phyloP scores from a whole-genome alignment of 2,329 filamentous ascomycete species.

The Blastomyces emzantsi region DNA sequence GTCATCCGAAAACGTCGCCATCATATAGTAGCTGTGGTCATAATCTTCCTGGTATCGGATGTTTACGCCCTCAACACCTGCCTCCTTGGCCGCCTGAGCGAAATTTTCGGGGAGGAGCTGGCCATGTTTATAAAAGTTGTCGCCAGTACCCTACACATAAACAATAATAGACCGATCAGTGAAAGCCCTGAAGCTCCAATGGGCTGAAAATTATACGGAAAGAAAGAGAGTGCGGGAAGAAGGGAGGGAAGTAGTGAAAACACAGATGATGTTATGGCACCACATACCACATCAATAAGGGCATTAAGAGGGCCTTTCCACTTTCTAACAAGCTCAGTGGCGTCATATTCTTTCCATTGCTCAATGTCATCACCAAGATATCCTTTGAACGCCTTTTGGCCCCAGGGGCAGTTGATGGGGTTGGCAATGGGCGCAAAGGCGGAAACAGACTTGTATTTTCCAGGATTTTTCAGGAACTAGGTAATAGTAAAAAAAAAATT shows the following conservation, averaged over 20 bases:
- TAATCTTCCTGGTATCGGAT: slow-evolving; percentile 84
- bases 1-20: slow-evolving; percentile 80
- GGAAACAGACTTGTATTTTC: slow-evolving; percentile 77
- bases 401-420: slow-evolving; percentile 80
- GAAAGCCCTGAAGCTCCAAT: background rate
- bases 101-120: slow-evolving; percentile 95
- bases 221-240: background rate
- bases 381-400: slow-evolving; percentile 85
- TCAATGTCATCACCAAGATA: slow-evolving; percentile 68
- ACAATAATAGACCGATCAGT: background rate
- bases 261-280: too few species aligned
- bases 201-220: background rate
- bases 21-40: slow-evolving; percentile 97
- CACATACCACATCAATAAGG: slow-evolving; percentile 74
- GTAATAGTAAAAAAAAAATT: background rate
- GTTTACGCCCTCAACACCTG: slow-evolving; percentile 61
- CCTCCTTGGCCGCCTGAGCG: slow-evolving; percentile 64
- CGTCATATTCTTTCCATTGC: slow-evolving; percentile 83
- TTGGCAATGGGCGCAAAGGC: slow-evolving; percentile 89
- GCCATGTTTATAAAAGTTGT: slow-evolving; percentile 92
- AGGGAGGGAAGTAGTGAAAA: background rate
- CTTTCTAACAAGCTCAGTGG: slow-evolving; percentile 73
- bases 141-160: slow-evolving; percentile 62
- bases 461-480: slow-evolving; percentile 79
- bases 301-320: slow-evolving; percentile 66